Conservation (phyloP, 192 early-diverging fungal species). For the Coemansia sp. region DNA sequence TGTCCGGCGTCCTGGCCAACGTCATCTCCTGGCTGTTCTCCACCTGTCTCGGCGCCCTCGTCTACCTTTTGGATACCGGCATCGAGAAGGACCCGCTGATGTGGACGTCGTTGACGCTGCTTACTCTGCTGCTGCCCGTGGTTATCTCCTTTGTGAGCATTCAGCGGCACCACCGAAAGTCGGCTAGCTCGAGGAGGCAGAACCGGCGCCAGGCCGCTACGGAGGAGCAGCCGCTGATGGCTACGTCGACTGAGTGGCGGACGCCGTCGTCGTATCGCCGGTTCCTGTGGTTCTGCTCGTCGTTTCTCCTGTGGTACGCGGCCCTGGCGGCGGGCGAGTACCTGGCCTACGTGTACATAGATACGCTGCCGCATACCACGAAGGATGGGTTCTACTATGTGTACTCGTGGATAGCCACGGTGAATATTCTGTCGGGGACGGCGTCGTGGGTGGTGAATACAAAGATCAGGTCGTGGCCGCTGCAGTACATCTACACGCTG, state of each 20-base stretch:
- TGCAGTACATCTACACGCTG: conserved; percentile 68
- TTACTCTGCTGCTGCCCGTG: conserved; percentile 72
- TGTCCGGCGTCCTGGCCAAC: conserved; percentile 64
- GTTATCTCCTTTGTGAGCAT: conserved; percentile 60
- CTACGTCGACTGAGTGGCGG: conserved; percentile 55
- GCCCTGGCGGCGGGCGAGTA: conserved; percentile 68
- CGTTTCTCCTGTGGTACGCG: conserved; percentile 64
- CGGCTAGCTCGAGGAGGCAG: conserved; percentile 35
- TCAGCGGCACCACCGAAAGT: conserved; percentile 39
- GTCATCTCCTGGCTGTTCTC: conserved; percentile 66
- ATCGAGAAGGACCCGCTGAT: conserved; percentile 59
- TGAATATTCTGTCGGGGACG: conserved; percentile 64
- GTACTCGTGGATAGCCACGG: conserved; percentile 69
- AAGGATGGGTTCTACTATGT: conserved; percentile 68
- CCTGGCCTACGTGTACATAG: conserved; percentile 63
- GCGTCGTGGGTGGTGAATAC: conserved; percentile 67
- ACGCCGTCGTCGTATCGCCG: conserved; percentile 69
- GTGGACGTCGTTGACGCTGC: conserved; percentile 69
- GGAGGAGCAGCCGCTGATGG: conserved; percentile 58
- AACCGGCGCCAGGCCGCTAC: background rate
- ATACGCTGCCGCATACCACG: conserved; percentile 57
- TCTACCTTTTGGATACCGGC: conserved; percentile 56
- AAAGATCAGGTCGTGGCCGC: conserved; percentile 64
- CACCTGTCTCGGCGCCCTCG: conserved; percentile 56
- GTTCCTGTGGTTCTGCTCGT: conserved; percentile 75